Evolutionary conservation across 805 yeast species (phyloP).

Genomic region (Candida endomychidarum): DNA sequence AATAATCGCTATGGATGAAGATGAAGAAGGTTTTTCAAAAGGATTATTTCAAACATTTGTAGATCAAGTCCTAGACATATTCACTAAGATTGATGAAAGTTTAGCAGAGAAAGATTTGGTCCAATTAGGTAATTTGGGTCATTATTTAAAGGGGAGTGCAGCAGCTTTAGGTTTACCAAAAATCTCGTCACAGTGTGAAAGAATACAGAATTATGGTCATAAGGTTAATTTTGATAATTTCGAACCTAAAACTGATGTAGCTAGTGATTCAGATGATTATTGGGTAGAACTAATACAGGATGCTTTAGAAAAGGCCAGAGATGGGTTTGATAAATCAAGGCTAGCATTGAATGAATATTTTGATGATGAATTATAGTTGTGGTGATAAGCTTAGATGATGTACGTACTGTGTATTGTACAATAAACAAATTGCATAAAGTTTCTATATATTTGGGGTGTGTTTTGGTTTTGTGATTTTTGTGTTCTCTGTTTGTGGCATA

Average conservation of each 20-base stretch:
- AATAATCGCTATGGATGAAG: slow-evolving; percentile 93
- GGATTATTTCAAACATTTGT: slow-evolving; percentile 79
- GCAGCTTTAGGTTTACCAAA: slow-evolving; percentile 86
- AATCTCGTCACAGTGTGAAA: slow-evolving; percentile 85
- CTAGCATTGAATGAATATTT: slow-evolving; percentile 53
- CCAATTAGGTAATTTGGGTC: slow-evolving; percentile 76
- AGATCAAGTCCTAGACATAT: slow-evolving; percentile 84
- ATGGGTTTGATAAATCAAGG: slow-evolving; percentile 51
- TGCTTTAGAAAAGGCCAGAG: slow-evolving; percentile 53
- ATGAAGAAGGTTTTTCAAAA: slow-evolving; percentile 85
- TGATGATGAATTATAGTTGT: slow-evolving; percentile 24
- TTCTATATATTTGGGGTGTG: background rate
- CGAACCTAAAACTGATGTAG: slow-evolving; percentile 15
- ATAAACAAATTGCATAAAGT: slow-evolving; percentile 2
- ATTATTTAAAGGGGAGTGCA: slow-evolving; percentile 91
- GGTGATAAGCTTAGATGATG: background rate
- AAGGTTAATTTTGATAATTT: slow-evolving; percentile 42
- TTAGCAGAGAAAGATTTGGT: slow-evolving; percentile 48
- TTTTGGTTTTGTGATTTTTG: no score
- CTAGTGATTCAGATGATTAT: slow-evolving; percentile 25
- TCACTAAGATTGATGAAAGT: slow-evolving; percentile 65
- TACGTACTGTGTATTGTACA: slow-evolving; percentile 8
- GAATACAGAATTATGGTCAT: slow-evolving; percentile 87
- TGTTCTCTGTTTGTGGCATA: background rate
- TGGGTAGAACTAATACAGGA: slow-evolving; percentile 49